Base-by-base conservation (phyloP, 176 grass and related monocot species). In the Ensete glaucum region DNA sequence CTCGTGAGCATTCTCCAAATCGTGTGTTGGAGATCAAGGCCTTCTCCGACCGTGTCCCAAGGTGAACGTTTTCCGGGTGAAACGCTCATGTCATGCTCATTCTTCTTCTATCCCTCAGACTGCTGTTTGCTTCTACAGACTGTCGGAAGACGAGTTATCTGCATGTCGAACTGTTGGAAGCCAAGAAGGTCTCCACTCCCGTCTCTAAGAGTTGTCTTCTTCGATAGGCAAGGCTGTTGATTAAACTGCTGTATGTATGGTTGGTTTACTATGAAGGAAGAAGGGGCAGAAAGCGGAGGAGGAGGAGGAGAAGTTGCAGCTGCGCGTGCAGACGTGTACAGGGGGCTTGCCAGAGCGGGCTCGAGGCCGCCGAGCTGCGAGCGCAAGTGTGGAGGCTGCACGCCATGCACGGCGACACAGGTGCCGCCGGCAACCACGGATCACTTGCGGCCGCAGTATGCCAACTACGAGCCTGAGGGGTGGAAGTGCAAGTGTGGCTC, bases 401-500 rank as follows among this genome's bases (percentile, higher is more conserved):
- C 26, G 79, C 90, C 86, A 22, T 89, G 86, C 83, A 54, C 25
- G 53, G 75, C 86, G 77, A 85, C 84, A 19, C 84, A 80, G 63
- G 82, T 82, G 14, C 84, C 83, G 49, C 84, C 83, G 49, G 76
- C 85, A 26, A 66, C 53, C 54, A 77, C 16, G 19, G 50, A 19
- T 59, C 62, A 56, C 12, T 29, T 53, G 14, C 24, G 65, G 1
- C 54, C 63, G 58, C 76, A 81, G 55, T 84, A 80, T 67, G 55
- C 90, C 69, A 73, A 89, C 70, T 87, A 93, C 85, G 87, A 85
- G 85, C 85, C 90, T 64, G 80, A 89, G 69, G 78, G 90, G 15
- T 93, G 90, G 87, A 90, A 83, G 81, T 87, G 90, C 85, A 81
- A 71, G 72, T 90, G 87, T 81, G 87, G 90, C 72, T 80, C 78